Percentiles rank a stretch among this genome's conserved stretches.
These are phyloP conservation scores for Pythium oligandrum DNA, from an alignment of 352 stramenopile genomes.

Conservation along the genomic window DNA sequence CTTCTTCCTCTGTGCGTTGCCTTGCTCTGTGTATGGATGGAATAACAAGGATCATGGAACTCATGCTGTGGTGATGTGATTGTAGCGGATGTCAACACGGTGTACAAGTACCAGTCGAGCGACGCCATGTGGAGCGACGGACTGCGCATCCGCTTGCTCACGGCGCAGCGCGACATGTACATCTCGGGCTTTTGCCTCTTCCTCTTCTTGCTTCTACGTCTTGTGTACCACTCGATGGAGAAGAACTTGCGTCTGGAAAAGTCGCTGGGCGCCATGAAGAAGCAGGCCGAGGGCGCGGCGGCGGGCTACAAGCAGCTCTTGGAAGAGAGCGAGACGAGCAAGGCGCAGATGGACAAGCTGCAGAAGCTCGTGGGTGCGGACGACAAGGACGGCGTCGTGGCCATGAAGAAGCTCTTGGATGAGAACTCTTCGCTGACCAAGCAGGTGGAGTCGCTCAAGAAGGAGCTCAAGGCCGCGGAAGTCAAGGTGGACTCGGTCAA, in stretches of 20 bases:
- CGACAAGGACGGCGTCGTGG: slow-evolving; percentile 15
- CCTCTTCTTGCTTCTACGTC: slow-evolving; percentile 70
- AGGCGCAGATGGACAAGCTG: slow-evolving; percentile 66
- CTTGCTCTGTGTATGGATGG: not conserved
- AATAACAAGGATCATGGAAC: too few relatives aligned
- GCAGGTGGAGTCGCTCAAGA: slow-evolving; percentile 27
- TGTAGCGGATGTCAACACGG: slow-evolving; percentile 66
- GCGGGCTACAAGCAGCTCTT: slow-evolving; percentile 62
- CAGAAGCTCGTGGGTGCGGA: slow-evolving; percentile 35
- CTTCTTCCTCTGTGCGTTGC: slow-evolving; percentile 66
- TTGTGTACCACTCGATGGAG: slow-evolving; percentile 69
- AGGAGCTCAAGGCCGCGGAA: slow-evolving; percentile 45
- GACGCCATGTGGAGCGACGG: slow-evolving; percentile 60
- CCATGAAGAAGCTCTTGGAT: slow-evolving; percentile 40
- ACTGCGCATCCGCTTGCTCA: slow-evolving; percentile 73
- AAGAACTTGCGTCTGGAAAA: slow-evolving; percentile 72
- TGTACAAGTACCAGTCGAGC: slow-evolving; percentile 62
- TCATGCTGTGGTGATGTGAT: not conserved
- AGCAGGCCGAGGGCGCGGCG: slow-evolving; percentile 65
- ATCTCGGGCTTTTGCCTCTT: slow-evolving; percentile 84
- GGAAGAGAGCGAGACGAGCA: slow-evolving; percentile 62
- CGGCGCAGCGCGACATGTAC: slow-evolving; percentile 83
- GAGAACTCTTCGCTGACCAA: slow-evolving; percentile 52
- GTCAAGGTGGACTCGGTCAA: slow-evolving; percentile 49
- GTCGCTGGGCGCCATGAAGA: slow-evolving; percentile 65